Evolutionary conservation across 345 rosid species (phyloP), one percentile per base, ranked within the genome.

Genomic region (Raphanus sativus): DNA sequence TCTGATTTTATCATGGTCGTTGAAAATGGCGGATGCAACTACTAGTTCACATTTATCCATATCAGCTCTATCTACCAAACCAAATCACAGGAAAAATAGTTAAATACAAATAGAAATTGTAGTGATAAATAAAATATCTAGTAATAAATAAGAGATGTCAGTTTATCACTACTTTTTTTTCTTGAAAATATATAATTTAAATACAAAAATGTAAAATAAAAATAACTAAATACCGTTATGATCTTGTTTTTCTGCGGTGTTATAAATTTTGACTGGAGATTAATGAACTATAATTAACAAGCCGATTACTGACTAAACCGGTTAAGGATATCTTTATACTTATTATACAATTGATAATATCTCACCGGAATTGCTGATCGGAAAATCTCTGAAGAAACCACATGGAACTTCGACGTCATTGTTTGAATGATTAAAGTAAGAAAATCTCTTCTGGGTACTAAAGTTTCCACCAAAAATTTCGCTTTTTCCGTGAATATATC

Each of bases 31-130:
- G 11, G 98, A 91, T 69, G 84, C 92, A 58, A 90, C 97, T 5
- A 89, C 95, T 24, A 94, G 73, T 54, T 85, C 93, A 75, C 98
- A 94, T 32, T 79, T 86, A 77, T 90, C 89, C 98, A 91, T 94
- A 30, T 88, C 91, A 65, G 55, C 84, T 81, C 79, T 76, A 82
- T 91, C 98, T 91, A 81, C 28, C 65, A 69, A 90, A 80, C 30
- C 66, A 69, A 69, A 74, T 28, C 70, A 38, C 15, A 61, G 4
- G 13, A 12, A 40, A 63, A 1, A 65, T 3, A 9, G 25, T 52
- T 7, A 1, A 60, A 73, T 16, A 34, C 6, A 55, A 75, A 2
- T 15, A 15, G 33, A 8, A 6, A 12, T 34, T 16, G 3, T 42
- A 52, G 21, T 36, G 16, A 36, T 25, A 11, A 40, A 65, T 2